A percentile compares a stretch with the other conserved stretches of the same genome.
phyloP scores from a whole-genome alignment of 139 green algal species.

The Deuterostichococcus epilithicus region DNA sequence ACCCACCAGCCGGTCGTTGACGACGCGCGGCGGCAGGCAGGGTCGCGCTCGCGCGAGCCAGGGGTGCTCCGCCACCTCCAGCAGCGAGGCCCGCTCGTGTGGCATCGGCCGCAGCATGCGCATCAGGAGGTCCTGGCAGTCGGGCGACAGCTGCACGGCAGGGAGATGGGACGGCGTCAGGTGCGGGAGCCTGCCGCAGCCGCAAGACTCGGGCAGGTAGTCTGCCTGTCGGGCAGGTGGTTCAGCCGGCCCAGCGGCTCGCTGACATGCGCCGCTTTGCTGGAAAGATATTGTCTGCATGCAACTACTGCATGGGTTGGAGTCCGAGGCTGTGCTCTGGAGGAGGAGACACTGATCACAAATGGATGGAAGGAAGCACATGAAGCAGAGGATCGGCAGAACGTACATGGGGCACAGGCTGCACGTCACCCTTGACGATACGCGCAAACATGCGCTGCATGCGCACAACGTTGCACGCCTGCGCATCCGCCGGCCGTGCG shows the following conservation, averaged over 20 bases:
- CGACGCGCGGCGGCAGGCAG: neutral
- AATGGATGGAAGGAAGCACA: too few species aligned
- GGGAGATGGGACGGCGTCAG: neutral
- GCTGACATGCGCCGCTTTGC: too few species aligned
- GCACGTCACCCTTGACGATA: neutral
- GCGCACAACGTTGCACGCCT: neutral
- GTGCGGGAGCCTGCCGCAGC: too few species aligned
- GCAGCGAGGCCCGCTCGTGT: neutral
- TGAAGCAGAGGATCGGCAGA: too few species aligned
- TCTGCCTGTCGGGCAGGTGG: too few species aligned
- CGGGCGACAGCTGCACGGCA: neutral
- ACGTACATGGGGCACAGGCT: neutral
- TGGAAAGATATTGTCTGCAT: too few species aligned
- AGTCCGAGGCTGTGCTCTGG: too few species aligned
- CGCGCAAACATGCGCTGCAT: neutral
- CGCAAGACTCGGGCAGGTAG: too few species aligned
- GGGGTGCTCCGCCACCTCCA: neutral
- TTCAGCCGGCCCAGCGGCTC: too few species aligned
- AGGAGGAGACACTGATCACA: too few species aligned
- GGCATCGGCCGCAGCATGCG: neutral
- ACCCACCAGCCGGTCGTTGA: neutral
- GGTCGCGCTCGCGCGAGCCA: neutral
- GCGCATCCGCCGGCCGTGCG: neutral
- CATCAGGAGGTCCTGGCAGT: neutral
- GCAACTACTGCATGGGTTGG: too few species aligned